Evolutionary conservation across 495 filamentous ascomycete genomes (phyloP), one percentile per base, ranked within the genome.

Genomic region (Podospora appendiculata): DNA sequence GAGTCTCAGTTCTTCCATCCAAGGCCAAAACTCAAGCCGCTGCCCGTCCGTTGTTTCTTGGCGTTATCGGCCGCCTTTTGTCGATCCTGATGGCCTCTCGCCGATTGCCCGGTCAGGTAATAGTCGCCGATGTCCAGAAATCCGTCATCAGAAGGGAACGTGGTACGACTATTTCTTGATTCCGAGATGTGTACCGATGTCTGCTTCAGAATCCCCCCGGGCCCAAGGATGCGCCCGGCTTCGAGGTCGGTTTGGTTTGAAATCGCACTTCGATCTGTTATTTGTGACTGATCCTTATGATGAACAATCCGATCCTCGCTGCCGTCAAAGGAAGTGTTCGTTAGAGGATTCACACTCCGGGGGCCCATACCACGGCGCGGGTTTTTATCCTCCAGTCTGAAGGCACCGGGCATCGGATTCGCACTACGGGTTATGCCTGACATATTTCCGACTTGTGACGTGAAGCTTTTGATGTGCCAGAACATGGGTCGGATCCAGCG

Each of bases 221-320:
- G 32, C 19, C 19, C 34, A 17, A 11, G 13, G 2, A 13, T n/a
- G 0, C n/a, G 18, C 1, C 39, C 51, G 2, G 45, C 8, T 8
- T 58, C 58, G 6, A 60, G 36, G 10, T 61, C 4, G 11, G 19
- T 14, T 41, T 12, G 16, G 8, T 34, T 40, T 4, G 42, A 12
- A 38, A 10, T 38, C 36, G 36, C 36, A 38, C 13, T 8, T 25
- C 25, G 25, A 25, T 25, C 25, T 5, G 25, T 25, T 25, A 25
- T 25, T 2, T 25, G 25, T 25, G 25, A 2, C 36, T 8, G 3
- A 7, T 38, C 8, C 25, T 5, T 25, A 5, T 67, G 59, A 50
- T 47, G 56, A 48, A 73, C 56, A 41, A 79, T 78, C 34, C 63
- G 64, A 56, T 79, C 77, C 48, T 79, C 73, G 56, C 76, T 79